Percentiles rank a stretch among this genome's conserved stretches.
Conservation (phyloP, 2,329 filamentous ascomycete species). For the Teratosphaeria viscida region DNA sequence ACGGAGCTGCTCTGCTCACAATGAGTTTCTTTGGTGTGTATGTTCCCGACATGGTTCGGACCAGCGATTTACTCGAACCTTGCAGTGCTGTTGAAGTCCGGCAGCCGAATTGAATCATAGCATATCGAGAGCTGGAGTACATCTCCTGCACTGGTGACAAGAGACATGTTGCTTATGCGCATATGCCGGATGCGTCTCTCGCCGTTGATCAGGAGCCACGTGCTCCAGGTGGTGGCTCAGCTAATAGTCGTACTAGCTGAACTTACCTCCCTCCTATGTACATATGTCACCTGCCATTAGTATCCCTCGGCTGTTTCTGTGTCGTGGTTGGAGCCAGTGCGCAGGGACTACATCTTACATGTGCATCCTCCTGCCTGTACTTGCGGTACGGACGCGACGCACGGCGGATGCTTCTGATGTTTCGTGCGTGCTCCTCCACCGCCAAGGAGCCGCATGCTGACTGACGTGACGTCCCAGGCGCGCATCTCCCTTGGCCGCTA, state of each 20-base stretch:
- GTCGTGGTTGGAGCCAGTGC: not conserved
- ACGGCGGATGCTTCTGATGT: not conserved
- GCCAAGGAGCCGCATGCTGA: not conserved
- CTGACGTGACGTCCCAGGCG: not conserved
- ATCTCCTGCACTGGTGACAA: not conserved
- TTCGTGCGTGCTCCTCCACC: not conserved
- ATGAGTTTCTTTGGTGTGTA: not conserved
- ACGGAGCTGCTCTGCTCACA: not conserved
- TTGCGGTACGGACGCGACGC: not conserved
- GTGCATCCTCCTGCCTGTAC: not conserved
- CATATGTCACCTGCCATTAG: not conserved
- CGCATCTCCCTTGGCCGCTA: not conserved
- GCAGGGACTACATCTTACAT: not conserved
- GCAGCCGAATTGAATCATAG: not conserved
- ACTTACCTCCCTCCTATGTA: not conserved
- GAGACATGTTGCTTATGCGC: not conserved
- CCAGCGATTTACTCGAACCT: not conserved
- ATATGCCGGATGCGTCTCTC: not conserved
- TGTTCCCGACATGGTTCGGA: not conserved
- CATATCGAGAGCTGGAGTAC: not conserved
- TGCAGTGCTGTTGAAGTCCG: not conserved
- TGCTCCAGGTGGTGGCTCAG: not conserved
- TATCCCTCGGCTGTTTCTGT: not conserved
- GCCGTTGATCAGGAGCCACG: not conserved
- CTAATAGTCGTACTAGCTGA: not conserved